Conservation (phyloP, 805 yeast species). For the Monosporozyma unispora region DNA sequence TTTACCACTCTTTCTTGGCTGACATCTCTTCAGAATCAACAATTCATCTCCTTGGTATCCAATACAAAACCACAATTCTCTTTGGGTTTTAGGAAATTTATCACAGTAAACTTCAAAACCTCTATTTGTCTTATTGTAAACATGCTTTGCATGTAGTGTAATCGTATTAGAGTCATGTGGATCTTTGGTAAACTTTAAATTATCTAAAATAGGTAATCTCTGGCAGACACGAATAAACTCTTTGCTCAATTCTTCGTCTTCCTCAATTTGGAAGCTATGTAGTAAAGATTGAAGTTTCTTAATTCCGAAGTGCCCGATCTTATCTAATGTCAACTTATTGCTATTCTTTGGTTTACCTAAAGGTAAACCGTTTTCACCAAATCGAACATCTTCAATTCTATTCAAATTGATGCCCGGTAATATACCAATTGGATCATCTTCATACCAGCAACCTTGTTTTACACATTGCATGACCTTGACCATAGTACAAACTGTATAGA, state of each 20-base stretch:
- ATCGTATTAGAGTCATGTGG: slow-evolving; percentile 34
- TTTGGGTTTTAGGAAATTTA: slow-evolving; percentile 79
- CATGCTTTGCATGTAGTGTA: slow-evolving; percentile 43
- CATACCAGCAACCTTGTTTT: slow-evolving; percentile 84
- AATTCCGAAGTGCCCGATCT: slow-evolving; percentile 35
- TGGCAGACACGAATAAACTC: slow-evolving; percentile 46
- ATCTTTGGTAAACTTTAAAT: slow-evolving; percentile 31
- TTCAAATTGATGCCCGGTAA: slow-evolving; percentile 33
- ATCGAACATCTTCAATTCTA: slow-evolving; percentile 18
- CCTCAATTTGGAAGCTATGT: slow-evolving; percentile 31
- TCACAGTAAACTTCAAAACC: slow-evolving; percentile 70
- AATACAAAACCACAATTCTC: slow-evolving; percentile 87
- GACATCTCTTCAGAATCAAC: slow-evolving; percentile 62
- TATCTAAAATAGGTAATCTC: slow-evolving; percentile 48
- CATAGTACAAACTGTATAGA: slow-evolving; percentile 50
- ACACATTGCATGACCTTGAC: slow-evolving; percentile 73
- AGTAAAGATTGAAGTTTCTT: slow-evolving; percentile 22
- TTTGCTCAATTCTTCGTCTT: slow-evolving; percentile 33
- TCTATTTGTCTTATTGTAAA: slow-evolving; percentile 36
- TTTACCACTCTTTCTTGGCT: slow-evolving; percentile 38
- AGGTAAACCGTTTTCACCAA: slow-evolving; percentile 17
- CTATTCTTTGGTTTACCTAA: slow-evolving; percentile 4
- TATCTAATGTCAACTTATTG: slow-evolving; percentile 27
- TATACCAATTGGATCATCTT: slow-evolving; percentile 54
- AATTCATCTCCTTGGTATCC: slow-evolving; percentile 46